Conservation (phyloP, 768 basidiomycete genomes). For the Boletus eberwhitei region DNA sequence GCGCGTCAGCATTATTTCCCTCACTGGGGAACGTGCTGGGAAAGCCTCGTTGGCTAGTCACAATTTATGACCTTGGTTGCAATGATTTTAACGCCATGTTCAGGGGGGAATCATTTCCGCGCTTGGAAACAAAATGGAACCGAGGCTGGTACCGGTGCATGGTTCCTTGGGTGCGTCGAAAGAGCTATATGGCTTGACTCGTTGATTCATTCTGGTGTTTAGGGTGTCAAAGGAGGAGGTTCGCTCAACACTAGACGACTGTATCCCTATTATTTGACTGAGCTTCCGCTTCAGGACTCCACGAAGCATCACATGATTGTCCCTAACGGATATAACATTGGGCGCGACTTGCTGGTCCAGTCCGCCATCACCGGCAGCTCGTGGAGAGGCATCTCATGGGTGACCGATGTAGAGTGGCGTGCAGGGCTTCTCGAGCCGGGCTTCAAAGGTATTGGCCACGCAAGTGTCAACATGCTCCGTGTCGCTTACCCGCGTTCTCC, state of each 20-base stretch:
- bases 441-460: constrained; percentile 48
- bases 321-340: constrained; percentile 77
- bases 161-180: constrained; percentile 73
- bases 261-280: neutral
- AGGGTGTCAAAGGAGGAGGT: constrained; percentile 77
- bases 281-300: constrained; percentile 41
- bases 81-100: neutral
- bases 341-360: constrained; percentile 74
- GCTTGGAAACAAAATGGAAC: constrained; percentile 90
- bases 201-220: neutral
- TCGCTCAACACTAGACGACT: neutral
- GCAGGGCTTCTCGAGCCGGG: constrained; percentile 69
- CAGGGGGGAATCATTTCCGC: constrained; percentile 85
- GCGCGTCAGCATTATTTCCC: constrained; percentile 79
- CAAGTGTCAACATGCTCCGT: neutral
- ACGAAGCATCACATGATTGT: constrained; percentile 69
- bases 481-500: neutral
- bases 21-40: constrained; percentile 84
- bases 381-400: constrained; percentile 70
- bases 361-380: constrained; percentile 57
- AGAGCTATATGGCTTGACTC: neutral
- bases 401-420: constrained; percentile 73
- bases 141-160: constrained; percentile 65
- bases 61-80: neutral
- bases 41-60: constrained; percentile 61